These are phyloP conservation scores for Flaveria trinervia DNA, from an alignment of 129 eudicot species.

Conservation along the genomic window DNA sequence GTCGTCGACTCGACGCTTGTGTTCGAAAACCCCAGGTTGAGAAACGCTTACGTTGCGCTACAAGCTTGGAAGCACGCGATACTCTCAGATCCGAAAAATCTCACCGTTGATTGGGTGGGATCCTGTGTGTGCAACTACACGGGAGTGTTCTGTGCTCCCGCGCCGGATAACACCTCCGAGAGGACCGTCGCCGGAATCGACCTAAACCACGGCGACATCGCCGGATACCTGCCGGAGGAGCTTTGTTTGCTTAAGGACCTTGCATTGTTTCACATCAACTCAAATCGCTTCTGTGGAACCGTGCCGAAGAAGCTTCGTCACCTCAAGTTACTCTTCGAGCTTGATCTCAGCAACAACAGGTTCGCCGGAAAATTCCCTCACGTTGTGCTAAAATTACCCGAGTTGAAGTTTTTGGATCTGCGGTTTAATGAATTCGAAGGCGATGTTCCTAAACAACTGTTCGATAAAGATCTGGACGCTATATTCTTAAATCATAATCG, in stretches of 20 bases:
- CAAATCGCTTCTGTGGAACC: slow-evolving; percentile 79
- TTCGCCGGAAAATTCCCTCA: slow-evolving; percentile 85
- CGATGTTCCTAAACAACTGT: slow-evolving; percentile 53
- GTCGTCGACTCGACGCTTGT: slow-evolving; percentile 49
- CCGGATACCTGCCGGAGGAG: slow-evolving; percentile 83
- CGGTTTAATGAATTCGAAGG: slow-evolving; percentile 92
- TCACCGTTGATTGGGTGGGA: slow-evolving; percentile 74
- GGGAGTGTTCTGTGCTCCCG: slow-evolving; percentile 77
- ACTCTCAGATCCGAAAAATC: slow-evolving; percentile 71
- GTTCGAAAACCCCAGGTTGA: slow-evolving; percentile 60
- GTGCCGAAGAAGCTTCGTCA: slow-evolving; percentile 56
- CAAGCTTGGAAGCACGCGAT: slow-evolving; percentile 86
- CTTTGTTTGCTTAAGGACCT: slow-evolving; percentile 71
- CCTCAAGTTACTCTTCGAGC: slow-evolving; percentile 57
- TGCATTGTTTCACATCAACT: slow-evolving; percentile 69
- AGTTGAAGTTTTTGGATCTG: slow-evolving; percentile 59
- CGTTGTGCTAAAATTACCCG: slow-evolving; percentile 60
- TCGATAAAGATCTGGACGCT: slow-evolving; percentile 74
- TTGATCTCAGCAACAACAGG: slow-evolving; percentile 86
- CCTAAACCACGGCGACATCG: slow-evolving; percentile 87
- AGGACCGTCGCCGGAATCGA: slow-evolving; percentile 77
- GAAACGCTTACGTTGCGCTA: slow-evolving; percentile 73
- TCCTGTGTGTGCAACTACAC: slow-evolving; percentile 67
- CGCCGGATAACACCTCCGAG: slow-evolving; percentile 40
- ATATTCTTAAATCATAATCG: slow-evolving; percentile 72